Evolutionary conservation across 78 protist genomes (phyloP).

Genomic region (Speleostelium caveatum): DNA sequence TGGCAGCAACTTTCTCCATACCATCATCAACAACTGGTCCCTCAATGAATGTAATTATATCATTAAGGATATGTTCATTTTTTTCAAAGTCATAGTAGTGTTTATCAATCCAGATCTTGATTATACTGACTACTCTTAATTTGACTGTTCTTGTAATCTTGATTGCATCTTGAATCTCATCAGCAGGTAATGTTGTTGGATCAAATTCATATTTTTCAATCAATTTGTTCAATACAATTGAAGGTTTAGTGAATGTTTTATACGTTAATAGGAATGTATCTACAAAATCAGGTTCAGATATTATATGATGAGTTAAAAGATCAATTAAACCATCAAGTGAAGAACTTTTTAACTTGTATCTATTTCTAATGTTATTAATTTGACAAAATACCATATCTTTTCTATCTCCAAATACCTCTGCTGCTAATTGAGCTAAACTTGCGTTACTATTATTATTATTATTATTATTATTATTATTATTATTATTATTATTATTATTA

Average conservation of each 20-base stretch:
- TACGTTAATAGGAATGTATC: conserved; percentile 73
- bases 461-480: not conserved
- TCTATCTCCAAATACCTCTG: conserved; percentile 46
- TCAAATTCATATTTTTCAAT: conserved; percentile 46
- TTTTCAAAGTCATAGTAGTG: conserved; percentile 67
- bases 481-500: not conserved
- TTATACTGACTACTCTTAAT: conserved; percentile 48
- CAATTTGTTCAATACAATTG: conserved; percentile 28
- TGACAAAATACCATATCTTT: conserved; percentile 27
- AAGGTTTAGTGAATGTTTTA: conserved; percentile 68
- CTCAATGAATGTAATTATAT: conserved; percentile 31
- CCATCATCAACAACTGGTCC: conserved; percentile 68
- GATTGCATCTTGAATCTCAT: conserved; percentile 1
- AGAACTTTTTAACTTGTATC: conserved; percentile 41
- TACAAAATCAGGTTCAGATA: conserved; percentile 59
- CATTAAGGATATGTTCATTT: conserved; percentile 17
- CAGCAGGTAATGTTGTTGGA: not conserved
- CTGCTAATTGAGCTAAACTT: not conserved
- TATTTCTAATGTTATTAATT: conserved; percentile 1
- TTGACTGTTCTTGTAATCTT: conserved; percentile 22
- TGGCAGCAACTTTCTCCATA: conserved; percentile 59
- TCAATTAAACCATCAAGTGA: conserved; percentile 65
- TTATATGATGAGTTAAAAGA: conserved; percentile 64
- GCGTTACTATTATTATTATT: not conserved
- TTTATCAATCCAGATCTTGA: conserved; percentile 71